A percentile compares a stretch with the other conserved stretches of the same genome.
Conservation (phyloP, 192 early-diverging fungal species). For the Nowakowskiella sp. region DNA sequence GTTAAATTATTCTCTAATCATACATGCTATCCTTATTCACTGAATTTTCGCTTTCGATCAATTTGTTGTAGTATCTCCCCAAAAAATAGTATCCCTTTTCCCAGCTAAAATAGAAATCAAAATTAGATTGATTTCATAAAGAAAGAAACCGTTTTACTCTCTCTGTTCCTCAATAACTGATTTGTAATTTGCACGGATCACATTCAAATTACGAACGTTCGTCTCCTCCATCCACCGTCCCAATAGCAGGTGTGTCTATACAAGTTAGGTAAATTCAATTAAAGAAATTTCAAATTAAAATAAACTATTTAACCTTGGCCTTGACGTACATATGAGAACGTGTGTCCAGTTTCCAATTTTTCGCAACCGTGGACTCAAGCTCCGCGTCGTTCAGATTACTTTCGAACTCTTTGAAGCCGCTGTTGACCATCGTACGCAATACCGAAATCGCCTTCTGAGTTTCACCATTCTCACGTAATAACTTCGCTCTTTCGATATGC, state of each 20-base stretch:
- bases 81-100: slow-evolving; percentile 59
- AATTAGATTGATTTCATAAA: slow-evolving; percentile 2
- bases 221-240: slow-evolving; percentile 52
- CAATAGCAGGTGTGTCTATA: slow-evolving; percentile 43
- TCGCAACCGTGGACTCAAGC: too few relatives aligned
- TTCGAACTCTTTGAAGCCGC: neutral
- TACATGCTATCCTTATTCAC: too few relatives aligned
- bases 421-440: slow-evolving; percentile 23
- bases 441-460: slow-evolving; percentile 46
- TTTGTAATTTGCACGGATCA: slow-evolving; percentile 34
- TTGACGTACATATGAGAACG: slow-evolving; percentile 11
- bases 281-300: neutral
- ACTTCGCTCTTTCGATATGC: slow-evolving; percentile 52
- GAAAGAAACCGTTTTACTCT: slow-evolving; percentile 20
- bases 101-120: slow-evolving; percentile 36
- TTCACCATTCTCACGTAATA: slow-evolving; percentile 41
- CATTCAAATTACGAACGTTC: slow-evolving; percentile 22
- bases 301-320: slow-evolving; percentile 8
- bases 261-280: slow-evolving; percentile 9
- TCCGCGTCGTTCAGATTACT: too few relatives aligned
- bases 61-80: slow-evolving; percentile 55
- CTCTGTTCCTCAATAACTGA: slow-evolving; percentile 17
- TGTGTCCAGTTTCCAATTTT: slow-evolving; percentile 2
- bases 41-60: slow-evolving; percentile 36
- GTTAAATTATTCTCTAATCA: too few relatives aligned